Evolutionary conservation across 768 basidiomycete species (phyloP).

Genomic region (Mycena rosella): DNA sequence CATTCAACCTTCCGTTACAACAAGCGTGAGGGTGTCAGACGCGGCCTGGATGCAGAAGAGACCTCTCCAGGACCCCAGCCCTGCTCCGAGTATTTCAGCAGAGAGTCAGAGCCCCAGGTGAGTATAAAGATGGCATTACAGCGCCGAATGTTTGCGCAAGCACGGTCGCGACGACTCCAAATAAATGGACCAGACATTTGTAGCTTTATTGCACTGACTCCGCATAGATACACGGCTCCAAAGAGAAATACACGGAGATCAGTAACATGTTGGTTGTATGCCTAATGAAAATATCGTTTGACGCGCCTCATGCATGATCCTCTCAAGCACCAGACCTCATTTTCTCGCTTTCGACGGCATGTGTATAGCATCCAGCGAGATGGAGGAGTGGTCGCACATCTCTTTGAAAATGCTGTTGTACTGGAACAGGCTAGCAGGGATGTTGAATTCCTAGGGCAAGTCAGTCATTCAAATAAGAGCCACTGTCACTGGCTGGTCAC

Average conservation of each 20-base stretch:
- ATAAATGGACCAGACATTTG: too few relatives aligned
- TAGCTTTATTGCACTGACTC: not conserved
- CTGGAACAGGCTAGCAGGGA: slow-evolving; percentile 74
- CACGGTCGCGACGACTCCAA: not conserved
- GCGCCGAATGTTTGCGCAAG: not conserved
- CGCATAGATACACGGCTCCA: slow-evolving; percentile 13
- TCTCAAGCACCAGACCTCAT: not conserved
- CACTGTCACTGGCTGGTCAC: too few relatives aligned
- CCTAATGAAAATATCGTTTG: not conserved
- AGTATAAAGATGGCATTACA: slow-evolving; percentile 58
- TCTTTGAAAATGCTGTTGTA: slow-evolving; percentile 79
- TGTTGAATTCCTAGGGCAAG: slow-evolving; percentile 81
- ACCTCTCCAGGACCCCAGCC: slow-evolving; percentile 95
- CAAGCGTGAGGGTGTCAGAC: slow-evolving; percentile 83
- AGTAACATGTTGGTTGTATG: slow-evolving; percentile 18
- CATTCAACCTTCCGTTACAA: slow-evolving; percentile 90
- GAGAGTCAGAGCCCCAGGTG: slow-evolving; percentile 88
- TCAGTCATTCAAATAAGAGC: not conserved
- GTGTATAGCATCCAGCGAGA: slow-evolving; percentile 77
- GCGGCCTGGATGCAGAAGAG: slow-evolving; percentile 65
- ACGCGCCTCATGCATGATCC: too few relatives aligned
- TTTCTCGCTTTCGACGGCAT: slow-evolving; percentile 49
- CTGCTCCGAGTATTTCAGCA: slow-evolving; percentile 93
- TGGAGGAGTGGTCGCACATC: slow-evolving; percentile 90
- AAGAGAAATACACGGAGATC: slow-evolving; percentile 1